Conservation (phyloP, 2,329 filamentous ascomycete genomes). For the Penicillium thymicola region DNA sequence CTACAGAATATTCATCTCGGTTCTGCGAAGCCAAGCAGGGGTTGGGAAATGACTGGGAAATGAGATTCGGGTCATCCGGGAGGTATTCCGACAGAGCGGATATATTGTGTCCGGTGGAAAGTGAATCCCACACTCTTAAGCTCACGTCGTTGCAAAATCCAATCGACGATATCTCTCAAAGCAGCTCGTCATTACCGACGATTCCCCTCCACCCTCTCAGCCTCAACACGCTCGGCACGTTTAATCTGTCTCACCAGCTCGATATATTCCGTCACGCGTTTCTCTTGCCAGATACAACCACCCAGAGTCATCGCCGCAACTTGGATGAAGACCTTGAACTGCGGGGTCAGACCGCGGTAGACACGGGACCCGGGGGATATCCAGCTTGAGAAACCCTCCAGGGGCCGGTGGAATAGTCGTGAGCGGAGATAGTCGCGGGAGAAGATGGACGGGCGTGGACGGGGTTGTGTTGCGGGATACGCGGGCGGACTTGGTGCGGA, state of each 20-base stretch:
- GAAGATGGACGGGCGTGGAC: slow-evolving; percentile 25
- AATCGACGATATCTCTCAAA: neutral
- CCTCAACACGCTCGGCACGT: slow-evolving; percentile 40
- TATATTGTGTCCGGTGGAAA: neutral
- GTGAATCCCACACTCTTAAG: neutral
- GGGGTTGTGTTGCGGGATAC: slow-evolving; percentile 18
- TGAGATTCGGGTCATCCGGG: neutral
- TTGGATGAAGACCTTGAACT: slow-evolving; percentile 51
- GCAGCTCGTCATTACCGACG: slow-evolving; percentile 8
- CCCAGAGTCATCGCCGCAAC: slow-evolving; percentile 48
- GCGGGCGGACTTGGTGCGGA: slow-evolving; percentile 29
- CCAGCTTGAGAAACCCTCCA: slow-evolving; percentile 50
- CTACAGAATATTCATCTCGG: neutral
- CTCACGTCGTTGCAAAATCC: neutral
- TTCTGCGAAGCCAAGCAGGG: neutral
- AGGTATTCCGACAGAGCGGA: neutral
- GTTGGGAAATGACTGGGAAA: neutral
- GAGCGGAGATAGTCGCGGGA: slow-evolving; percentile 32
- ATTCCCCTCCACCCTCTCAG: slow-evolving; percentile 22
- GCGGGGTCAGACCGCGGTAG: slow-evolving; percentile 48
- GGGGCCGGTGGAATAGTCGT: slow-evolving; percentile 37
- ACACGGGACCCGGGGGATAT: slow-evolving; percentile 43
- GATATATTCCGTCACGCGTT: slow-evolving; percentile 46
- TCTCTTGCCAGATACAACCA: slow-evolving; percentile 49
- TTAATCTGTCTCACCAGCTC: slow-evolving; percentile 41